Conservation (phyloP, 192 early-diverging fungal genomes). For the Linderina pennispora region DNA sequence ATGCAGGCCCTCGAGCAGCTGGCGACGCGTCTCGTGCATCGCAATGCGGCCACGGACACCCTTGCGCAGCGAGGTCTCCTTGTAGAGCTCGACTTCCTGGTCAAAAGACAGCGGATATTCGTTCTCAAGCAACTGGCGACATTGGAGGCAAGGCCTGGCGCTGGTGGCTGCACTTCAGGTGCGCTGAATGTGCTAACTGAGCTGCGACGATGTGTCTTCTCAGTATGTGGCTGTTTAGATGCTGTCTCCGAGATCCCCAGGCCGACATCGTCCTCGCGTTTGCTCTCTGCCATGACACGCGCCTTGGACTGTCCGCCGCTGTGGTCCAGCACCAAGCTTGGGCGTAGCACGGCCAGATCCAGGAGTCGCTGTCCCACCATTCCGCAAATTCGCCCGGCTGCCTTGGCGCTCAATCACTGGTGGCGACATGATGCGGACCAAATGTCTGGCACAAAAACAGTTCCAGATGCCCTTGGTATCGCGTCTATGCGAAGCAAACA, state of each 20-base stretch:
- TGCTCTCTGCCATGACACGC: not conserved
- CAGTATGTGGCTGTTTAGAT: too few relatives aligned
- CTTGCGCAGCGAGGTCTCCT: slow-evolving; percentile 19
- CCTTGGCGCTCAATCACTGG: slow-evolving; percentile 25
- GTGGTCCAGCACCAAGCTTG: slow-evolving; percentile 12
- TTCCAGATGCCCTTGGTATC: slow-evolving; percentile 42
- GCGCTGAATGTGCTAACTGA: not conserved
- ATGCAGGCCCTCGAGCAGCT: slow-evolving; percentile 71
- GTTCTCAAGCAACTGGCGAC: slow-evolving; percentile 12
- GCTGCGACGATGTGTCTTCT: not conserved
- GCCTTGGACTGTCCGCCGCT: not conserved
- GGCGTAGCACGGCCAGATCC: slow-evolving; percentile 9
- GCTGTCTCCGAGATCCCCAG: slow-evolving; percentile 7
- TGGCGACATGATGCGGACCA: slow-evolving; percentile 32
- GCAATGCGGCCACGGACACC: slow-evolving; percentile 45
- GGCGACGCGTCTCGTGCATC: slow-evolving; percentile 75
- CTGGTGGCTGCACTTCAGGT: too few relatives aligned
- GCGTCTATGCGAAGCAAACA: slow-evolving; percentile 37
- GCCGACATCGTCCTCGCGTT: not conserved
- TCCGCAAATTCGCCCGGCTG: slow-evolving; percentile 15
- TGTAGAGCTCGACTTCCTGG: slow-evolving; percentile 36
- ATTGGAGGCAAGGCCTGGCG: slow-evolving; percentile 11
- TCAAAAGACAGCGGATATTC: slow-evolving; percentile 23
- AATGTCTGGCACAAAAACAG: slow-evolving; percentile 44
- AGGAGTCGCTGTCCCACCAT: too few relatives aligned